phyloP scores from a whole-genome alignment of 768 basidiomycete genomes.

The Serpula lacrymans region DNA sequence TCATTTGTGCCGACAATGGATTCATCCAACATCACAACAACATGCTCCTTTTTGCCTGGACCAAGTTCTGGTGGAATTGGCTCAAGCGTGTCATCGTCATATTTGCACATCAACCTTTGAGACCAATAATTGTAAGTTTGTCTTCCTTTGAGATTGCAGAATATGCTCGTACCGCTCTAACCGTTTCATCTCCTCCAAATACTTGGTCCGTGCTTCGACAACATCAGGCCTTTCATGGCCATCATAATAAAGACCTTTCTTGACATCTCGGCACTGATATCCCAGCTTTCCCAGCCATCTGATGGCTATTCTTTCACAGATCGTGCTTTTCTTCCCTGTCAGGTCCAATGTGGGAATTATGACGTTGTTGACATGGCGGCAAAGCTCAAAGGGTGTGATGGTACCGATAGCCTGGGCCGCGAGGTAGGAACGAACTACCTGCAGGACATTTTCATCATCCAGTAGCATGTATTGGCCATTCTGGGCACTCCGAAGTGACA shows the following conservation, averaged over 20 bases:
- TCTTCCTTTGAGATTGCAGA: background rate
- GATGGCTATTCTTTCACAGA: background rate
- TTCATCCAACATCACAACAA: slow-evolving; percentile 16
- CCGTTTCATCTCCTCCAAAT: background rate
- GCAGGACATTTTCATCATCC: slow-evolving; percentile 5
- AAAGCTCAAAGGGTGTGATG: slow-evolving; percentile 4
- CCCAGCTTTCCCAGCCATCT: slow-evolving; percentile 3
- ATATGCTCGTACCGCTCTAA: background rate
- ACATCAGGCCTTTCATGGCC: slow-evolving; percentile 36
- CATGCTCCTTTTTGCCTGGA: slow-evolving; percentile 7
- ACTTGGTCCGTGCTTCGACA: slow-evolving; percentile 11
- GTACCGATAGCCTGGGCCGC: slow-evolving; percentile 2
- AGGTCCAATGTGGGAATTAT: slow-evolving; percentile 5
- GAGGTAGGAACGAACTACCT: slow-evolving; percentile 3
- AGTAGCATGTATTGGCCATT: slow-evolving; percentile 2
- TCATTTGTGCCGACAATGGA: slow-evolving; percentile 14
- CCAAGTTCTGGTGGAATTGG: slow-evolving; percentile 9
- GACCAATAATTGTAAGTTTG: too few species aligned
- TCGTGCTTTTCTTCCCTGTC: background rate
- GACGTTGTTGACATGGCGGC: slow-evolving; percentile 6
- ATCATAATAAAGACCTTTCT: slow-evolving; percentile 36
- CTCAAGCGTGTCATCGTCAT: slow-evolving; percentile 1
- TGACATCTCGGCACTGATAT: too few species aligned
- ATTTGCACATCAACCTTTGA: slow-evolving; percentile 3
- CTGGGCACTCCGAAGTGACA: background rate